phyloP scores from a whole-genome alignment of 202 grass and related monocot genomes.

The Panicum hallii region DNA sequence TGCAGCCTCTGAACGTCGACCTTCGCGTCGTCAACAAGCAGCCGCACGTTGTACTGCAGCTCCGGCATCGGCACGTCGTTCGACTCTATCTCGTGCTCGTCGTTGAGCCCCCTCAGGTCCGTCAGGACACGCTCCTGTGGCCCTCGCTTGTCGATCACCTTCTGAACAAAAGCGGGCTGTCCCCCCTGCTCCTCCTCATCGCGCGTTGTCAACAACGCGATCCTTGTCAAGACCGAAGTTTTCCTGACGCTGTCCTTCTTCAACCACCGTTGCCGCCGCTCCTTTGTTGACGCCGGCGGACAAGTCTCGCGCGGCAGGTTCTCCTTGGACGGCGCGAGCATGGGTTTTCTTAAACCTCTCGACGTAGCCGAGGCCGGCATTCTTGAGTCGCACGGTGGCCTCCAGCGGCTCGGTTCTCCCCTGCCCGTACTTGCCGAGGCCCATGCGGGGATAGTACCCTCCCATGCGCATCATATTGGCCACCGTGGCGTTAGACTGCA shows the following conservation, averaged over 20 bases:
- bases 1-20: conserved; percentile 66
- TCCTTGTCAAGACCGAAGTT: conserved; percentile 50
- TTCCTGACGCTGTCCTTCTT: conserved; percentile 60
- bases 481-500: conserved; percentile 62
- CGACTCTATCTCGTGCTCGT: conserved; percentile 54
- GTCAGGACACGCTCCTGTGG: conserved; percentile 70
- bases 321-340: conserved; percentile 44
- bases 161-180: conserved; percentile 52
- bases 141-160: conserved; percentile 80
- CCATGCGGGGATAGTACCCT: conserved; percentile 64
- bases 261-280: conserved; percentile 57
- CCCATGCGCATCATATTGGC: conserved; percentile 60
- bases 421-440: conserved; percentile 74
- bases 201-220: conserved; percentile 49
- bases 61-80: conserved; percentile 76
- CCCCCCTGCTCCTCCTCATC: conserved; percentile 50
- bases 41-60: conserved; percentile 73
- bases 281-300: neutral
- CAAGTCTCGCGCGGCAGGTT: conserved; percentile 29
- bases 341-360: conserved; percentile 71
- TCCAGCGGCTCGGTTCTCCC: conserved; percentile 60
- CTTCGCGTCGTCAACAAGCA: conserved; percentile 64
- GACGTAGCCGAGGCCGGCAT: conserved; percentile 64
- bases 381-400: conserved; percentile 59
- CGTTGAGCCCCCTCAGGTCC: conserved; percentile 63